Base-by-base conservation (phyloP, 2,329 filamentous ascomycete species). In the Ophiostoma himal-ulmi region DNA sequence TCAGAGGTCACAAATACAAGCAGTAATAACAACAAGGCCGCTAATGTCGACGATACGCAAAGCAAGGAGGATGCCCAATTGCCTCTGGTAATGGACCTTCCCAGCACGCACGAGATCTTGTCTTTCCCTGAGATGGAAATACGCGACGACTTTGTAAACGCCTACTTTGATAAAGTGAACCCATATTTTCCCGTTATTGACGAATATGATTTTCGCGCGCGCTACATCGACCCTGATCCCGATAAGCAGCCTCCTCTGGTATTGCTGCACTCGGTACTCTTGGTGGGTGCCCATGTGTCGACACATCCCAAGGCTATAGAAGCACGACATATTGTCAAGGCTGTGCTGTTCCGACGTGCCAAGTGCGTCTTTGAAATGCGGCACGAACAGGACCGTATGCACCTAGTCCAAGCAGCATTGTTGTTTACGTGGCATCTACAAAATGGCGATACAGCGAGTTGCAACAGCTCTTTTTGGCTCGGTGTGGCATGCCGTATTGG, bases 121-220 rank as follows among this genome's bases (percentile, higher is more conserved):
- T 72, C 71, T 39, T 72, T 72, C 11, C 71, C 71, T 3, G 71
- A 70, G 17, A 67, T 64, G 26, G 69, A 70, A n/a, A 72, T 72
- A 39, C 71, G 71, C 22, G 69, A 72, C 48, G 67, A 69, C 48
- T 70, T 72, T 44, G 57, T 72, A 34, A 64, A 72, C n/a, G 71
- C 71, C n/a, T 72, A 69, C 36, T 72, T 72, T 69, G 66, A 39
- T 1, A 57, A 70, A 5, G 64, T 72, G 68, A 71, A 72, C 39
- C 71, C 71, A 0, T 70, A 62, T 22, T 72, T 72, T 26, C 71
- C 71, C 44, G 71, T 72, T 8, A 52, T 72, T 39, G 71, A 72
- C 66, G 70, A 72, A 60, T 17, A 30, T 22, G 70, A 68, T 7
- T 72, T 72, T 48, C 70, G 68, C 22, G 48, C 57, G 2, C 70